Percentiles rank a stretch among this genome's conserved stretches.
Evolutionary conservation across 2,329 filamentous ascomycete genomes (phyloP).

Genomic region (Botrytis tulipae): DNA sequence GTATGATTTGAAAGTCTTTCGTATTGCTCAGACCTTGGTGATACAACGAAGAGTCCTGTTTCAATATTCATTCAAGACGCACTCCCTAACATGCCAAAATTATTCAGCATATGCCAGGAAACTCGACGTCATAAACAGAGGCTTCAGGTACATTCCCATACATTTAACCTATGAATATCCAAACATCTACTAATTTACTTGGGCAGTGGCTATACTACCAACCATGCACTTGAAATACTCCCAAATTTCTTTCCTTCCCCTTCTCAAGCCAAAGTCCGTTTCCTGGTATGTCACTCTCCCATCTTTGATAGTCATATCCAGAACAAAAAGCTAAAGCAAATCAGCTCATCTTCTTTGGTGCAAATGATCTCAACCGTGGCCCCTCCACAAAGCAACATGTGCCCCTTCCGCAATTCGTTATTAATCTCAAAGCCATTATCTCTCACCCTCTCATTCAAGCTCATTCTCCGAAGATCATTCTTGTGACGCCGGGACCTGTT

Average conservation of each 20-base stretch:
- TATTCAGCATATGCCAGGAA: conserved; percentile 10
- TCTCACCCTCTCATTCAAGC: conserved; percentile 65
- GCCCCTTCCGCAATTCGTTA: conserved; percentile 67
- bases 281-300: conserved; percentile 41
- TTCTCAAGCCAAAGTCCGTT: conserved; percentile 37
- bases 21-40: not conserved
- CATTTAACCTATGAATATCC: too few species aligned
- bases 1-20: conserved; percentile 17
- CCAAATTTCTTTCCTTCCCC: conserved; percentile 28
- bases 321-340: not conserved
- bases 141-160: conserved; percentile 10
- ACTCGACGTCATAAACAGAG: conserved; percentile 32
- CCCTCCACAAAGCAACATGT: conserved; percentile 68
- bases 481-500: conserved; percentile 81
- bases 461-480: conserved; percentile 69
- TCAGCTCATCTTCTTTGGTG: conserved; percentile 69
- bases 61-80: not conserved
- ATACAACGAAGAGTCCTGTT: not conserved
- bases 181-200: not conserved
- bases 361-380: conserved; percentile 76
- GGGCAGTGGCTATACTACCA: conserved; percentile 31
- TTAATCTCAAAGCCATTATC: conserved; percentile 69
- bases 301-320: not conserved
- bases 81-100: not conserved
- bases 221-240: conserved; percentile 28